Evolutionary conservation across 345 rosid species (phyloP), one percentile per base, ranked within the genome.

Genomic region (Gossypium ekmanianum): DNA sequence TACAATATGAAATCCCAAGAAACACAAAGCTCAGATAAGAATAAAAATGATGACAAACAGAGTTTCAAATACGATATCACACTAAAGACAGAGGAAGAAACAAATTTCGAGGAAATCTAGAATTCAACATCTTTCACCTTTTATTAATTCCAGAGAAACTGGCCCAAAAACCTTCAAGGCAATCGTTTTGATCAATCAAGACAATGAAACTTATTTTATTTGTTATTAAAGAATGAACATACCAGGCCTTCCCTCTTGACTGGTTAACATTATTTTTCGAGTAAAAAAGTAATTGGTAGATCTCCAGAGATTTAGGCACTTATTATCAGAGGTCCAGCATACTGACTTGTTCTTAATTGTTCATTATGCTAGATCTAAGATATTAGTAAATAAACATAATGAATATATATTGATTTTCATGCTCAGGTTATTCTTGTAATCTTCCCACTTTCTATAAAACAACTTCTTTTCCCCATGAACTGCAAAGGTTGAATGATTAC

Each of bases 1-100:
- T n/a, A 18, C 50, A 64, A 41, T 45, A 66, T 66, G 13, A 39
- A 79, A 75, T 67, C 41, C 51, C 73, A 44, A 45, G 29, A 74
- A 58, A 26, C 64, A 22, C 62, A 71, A 24, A 24, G 73, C 26
- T 45, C 1, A 20, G 71, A 51, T 8, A 50, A 69, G 41, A 69
- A 69, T 50, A 16, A 50, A 50, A 69, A 69, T 24, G 43, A 26
- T 54, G 52, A 47, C 1, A 14, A 18, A 17, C 29, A 44, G 20
- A 66, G 26, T 43, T n/a, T 4, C 71, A 66, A 39, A 43, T 66
- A n/a, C 7, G 3, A 41, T 20, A 20, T 68, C 14, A 7, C 14
- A 18, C 22, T 45, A 68, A 45, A 14, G 13, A 52, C 20, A 47
- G 9, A 44, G 50, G 72, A 48, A 65, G 41, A 68, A 68, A 68